Conservation (phyloP, 2,329 filamentous ascomycete genomes). For the Gremmenia infestans region DNA sequence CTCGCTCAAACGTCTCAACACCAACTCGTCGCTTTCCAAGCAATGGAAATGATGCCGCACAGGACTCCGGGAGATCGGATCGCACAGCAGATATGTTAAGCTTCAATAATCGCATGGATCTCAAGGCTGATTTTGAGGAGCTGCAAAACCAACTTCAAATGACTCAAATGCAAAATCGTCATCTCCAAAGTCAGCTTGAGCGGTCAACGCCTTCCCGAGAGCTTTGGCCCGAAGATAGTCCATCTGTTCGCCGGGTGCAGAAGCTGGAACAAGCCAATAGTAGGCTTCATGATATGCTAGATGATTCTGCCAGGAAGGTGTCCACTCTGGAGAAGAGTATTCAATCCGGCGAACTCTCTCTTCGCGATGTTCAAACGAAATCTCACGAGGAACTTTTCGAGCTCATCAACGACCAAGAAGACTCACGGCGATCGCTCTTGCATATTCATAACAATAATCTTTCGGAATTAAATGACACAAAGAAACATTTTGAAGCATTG, state of each 20-base stretch:
- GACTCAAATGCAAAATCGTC: slow-evolving; percentile 90
- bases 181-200: slow-evolving; percentile 83
- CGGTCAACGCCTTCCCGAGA: slow-evolving; percentile 59
- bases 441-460: slow-evolving; percentile 82
- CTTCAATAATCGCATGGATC: slow-evolving; percentile 84
- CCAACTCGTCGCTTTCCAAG: slow-evolving; percentile 68
- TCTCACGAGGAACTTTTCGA: slow-evolving; percentile 94
- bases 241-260: slow-evolving; percentile 74
- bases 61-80: slow-evolving; percentile 80
- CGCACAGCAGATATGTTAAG: slow-evolving; percentile 76
- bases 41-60: slow-evolving; percentile 50
- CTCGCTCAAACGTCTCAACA: slow-evolving; percentile 71
- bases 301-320: slow-evolving; percentile 89
- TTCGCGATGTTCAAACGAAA: slow-evolving; percentile 87
- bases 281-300: slow-evolving; percentile 86
- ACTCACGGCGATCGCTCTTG: slow-evolving; percentile 75
- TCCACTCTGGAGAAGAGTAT: slow-evolving; percentile 84
- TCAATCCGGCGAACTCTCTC: slow-evolving; percentile 77
- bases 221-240: slow-evolving; percentile 65
- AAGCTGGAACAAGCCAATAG: slow-evolving; percentile 91
- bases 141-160: slow-evolving; percentile 92
- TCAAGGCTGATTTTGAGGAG: slow-evolving; percentile 85
- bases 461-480: slow-evolving; percentile 79
- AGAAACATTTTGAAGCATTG: slow-evolving; percentile 79
- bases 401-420: slow-evolving; percentile 86